Base-by-base conservation (phyloP, 2,329 filamentous ascomycete species). In the Claviceps maximensis region DNA sequence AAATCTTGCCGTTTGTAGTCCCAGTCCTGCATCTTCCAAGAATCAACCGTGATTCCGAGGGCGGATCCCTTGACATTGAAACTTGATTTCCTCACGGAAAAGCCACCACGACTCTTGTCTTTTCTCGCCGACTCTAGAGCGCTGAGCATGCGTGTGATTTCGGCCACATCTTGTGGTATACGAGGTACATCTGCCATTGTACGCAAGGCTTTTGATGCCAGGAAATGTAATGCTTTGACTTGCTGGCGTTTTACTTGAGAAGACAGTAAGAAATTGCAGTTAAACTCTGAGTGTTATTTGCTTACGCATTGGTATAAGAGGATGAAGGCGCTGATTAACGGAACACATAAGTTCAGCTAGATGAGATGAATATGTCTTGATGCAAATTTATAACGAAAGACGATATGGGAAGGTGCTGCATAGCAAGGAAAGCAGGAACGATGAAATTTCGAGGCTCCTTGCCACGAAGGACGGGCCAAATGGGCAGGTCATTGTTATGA, bases 11-110 rank as follows among this genome's bases (percentile, higher is more conserved):
- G 85, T 73, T 97, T 97, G 77, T 97, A 98, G 62, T 97, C 91
- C 85, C 86, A 95, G 59, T 98, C 93, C 61, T 86, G 83, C 69
- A 97, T 85, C 59, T 86, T 84, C 93, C 93, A 98, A 2, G 91
- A 96, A 64, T 93, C 82, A 53, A 97, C 87, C 6, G 72, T 74
- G 58, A 88, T 79, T 27, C 79, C 74, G 54, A 82, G 74, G 23
- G 77, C 74, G 6, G 83, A 87, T 17, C 71, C 70, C 44, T 73
- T 69, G 21, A 97, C 79, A 1, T 74, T 61, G 64, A 88, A 98
- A 3, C 79, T 86, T n/a, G 79, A 82, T 72, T 89, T 94, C 68
- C 85, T 93, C 71, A 85, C 85, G 19, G 79, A 83, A 65, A 89
- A 87, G 2, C 73, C 73, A 41, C 74, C 77, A 57, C 79, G 83